These are phyloP conservation scores for Paramecium biaurelia DNA, from an alignment of 73 alveolate genomes.

Conservation along the genomic window DNA sequence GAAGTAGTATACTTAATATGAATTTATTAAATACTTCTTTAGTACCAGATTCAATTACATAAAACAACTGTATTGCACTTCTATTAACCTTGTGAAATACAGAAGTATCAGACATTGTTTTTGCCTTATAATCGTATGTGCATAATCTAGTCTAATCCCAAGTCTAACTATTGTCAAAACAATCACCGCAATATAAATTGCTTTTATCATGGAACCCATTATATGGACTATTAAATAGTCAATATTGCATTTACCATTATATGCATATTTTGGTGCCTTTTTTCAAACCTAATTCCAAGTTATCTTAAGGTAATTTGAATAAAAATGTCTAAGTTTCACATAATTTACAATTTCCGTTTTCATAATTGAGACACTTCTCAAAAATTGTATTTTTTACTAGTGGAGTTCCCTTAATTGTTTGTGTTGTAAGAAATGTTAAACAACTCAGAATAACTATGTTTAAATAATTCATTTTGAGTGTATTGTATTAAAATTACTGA, in stretches of 20 bases:
- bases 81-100: neutral
- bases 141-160: constrained; percentile 16
- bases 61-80: neutral
- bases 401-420: neutral
- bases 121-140: neutral
- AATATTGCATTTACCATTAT: neutral
- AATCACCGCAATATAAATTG: constrained; percentile 23
- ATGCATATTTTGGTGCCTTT: constrained; percentile 11
- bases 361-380: neutral
- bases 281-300: neutral
- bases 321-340: neutral
- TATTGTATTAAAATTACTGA: neutral
- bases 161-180: constrained; percentile 10
- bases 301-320: neutral
- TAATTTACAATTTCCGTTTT: neutral
- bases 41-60: neutral
- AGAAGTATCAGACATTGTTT: neutral
- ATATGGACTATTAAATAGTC: neutral
- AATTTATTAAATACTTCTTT: neutral
- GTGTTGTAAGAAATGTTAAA: neutral
- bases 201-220: neutral
- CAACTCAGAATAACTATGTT: neutral
- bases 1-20: neutral
- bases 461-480: neutral
- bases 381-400: neutral